These are phyloP conservation scores for Didymella segeticola DNA, from an alignment of 2,329 filamentous ascomycete species.

Conservation along the genomic window DNA sequence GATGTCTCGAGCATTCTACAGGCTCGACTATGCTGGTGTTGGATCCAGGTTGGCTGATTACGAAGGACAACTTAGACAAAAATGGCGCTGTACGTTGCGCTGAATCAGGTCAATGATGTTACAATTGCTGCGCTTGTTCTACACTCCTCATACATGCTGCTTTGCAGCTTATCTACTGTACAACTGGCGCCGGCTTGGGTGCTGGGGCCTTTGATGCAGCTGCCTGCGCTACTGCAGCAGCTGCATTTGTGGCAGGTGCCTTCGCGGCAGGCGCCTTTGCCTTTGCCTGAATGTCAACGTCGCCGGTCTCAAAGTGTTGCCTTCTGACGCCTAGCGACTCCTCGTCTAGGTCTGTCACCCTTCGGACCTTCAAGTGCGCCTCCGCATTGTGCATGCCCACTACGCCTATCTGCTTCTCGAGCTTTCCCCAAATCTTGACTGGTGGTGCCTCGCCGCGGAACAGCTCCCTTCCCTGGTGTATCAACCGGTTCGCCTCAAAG, in stretches of 20 bases:
- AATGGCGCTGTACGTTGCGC: too few species aligned
- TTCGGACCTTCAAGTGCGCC: conserved; percentile 32
- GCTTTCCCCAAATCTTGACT: conserved; percentile 36
- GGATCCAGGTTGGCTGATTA: too few species aligned
- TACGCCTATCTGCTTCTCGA: conserved; percentile 41
- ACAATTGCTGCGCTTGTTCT: conserved; percentile 11
- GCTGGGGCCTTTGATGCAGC: conserved; percentile 3
- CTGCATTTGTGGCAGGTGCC: conserved; percentile 2
- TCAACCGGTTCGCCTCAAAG: conserved; percentile 39
- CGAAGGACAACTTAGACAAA: too few species aligned
- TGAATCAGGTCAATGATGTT: too few species aligned
- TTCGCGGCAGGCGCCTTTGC: neutral
- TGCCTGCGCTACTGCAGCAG: conserved; percentile 1
- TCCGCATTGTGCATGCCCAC: conserved; percentile 45
- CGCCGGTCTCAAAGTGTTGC: conserved; percentile 12
- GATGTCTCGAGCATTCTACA: too few species aligned
- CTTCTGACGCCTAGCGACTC: conserved; percentile 28
- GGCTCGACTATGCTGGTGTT: too few species aligned
- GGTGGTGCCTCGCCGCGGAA: conserved; percentile 42
- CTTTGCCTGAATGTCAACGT: conserved; percentile 5
- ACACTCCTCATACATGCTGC: conserved; percentile 1
- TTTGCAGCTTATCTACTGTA: conserved; percentile 3
- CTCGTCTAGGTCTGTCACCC: conserved; percentile 31
- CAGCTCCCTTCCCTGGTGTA: conserved; percentile 40
- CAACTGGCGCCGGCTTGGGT: conserved; percentile 1